Conservation (phyloP, 1,284 basidiomycete genomes). For the Leccinum cinnamomeum region DNA sequence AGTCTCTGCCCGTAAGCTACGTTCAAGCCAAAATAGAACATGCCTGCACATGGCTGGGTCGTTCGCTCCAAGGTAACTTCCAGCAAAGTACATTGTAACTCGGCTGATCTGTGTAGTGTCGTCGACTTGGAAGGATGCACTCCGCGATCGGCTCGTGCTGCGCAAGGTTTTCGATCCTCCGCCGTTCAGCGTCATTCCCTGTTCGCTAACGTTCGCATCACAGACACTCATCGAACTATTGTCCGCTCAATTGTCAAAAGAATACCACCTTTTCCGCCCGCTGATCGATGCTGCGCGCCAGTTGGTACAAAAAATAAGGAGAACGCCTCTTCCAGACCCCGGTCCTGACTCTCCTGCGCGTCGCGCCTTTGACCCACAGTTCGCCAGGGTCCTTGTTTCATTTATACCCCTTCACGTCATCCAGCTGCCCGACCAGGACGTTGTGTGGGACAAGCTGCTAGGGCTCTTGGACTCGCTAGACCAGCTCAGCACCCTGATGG, state of each 20-base stretch:
- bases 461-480: slow-evolving; percentile 57
- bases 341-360: slow-evolving; percentile 48
- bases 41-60: slow-evolving; percentile 52
- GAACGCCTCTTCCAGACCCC: slow-evolving; percentile 36
- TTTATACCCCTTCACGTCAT: slow-evolving; percentile 72
- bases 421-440: slow-evolving; percentile 47
- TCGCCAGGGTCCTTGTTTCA: slow-evolving; percentile 68
- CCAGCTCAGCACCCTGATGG: slow-evolving; percentile 50
- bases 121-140: slow-evolving; percentile 45
- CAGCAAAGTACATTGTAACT: neutral
- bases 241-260: slow-evolving; percentile 32
- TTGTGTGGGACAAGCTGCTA: slow-evolving; percentile 55
- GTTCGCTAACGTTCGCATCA: slow-evolving; percentile 3
- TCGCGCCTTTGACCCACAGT: slow-evolving; percentile 67
- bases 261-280: slow-evolving; percentile 23
- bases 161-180: slow-evolving; percentile 48
- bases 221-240: slow-evolving; percentile 49
- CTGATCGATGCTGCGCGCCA: slow-evolving; percentile 24
- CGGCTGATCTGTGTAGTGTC: slow-evolving; percentile 34
- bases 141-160: slow-evolving; percentile 54
- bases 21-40: slow-evolving; percentile 63
- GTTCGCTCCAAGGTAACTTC: slow-evolving; percentile 42
- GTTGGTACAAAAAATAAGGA: slow-evolving; percentile 22
- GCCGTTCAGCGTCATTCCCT: neutral
- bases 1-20: slow-evolving; percentile 59